Conservation (phyloP, 176 grass and related monocot genomes). For the Stipa capillata region DNA sequence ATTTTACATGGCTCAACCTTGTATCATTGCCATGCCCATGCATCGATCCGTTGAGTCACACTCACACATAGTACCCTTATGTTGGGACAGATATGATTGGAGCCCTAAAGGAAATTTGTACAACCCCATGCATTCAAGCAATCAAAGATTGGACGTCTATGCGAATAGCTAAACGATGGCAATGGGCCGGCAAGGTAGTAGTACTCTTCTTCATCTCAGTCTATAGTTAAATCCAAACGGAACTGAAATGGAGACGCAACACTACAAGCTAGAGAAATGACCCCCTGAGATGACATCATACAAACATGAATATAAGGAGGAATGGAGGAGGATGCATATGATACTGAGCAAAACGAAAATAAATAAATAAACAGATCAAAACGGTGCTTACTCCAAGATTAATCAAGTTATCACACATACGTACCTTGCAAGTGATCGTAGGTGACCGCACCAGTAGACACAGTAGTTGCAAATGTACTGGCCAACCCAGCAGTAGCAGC, state of each 20-base stretch:
- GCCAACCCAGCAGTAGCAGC: not conserved
- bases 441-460: not conserved
- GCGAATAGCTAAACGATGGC: not conserved
- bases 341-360: not conserved
- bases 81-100: not conserved
- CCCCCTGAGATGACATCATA: no score
- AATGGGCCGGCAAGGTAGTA: no score
- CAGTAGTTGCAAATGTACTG: not conserved
- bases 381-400: not conserved
- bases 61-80: not conserved
- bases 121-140: not conserved
- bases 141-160: conserved; percentile 4
- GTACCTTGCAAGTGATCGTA: conserved; percentile 67
- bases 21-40: not conserved
- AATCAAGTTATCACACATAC: not conserved
- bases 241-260: conserved; percentile 4
- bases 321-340: not conserved
- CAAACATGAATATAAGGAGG: not conserved
- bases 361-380: not conserved
- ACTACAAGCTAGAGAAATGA: not conserved
- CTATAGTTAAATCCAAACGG: conserved; percentile 11
- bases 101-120: not conserved
- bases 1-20: conserved; percentile 22
- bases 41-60: not conserved
- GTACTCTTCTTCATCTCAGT: no score